Percentiles rank a stretch among this genome's conserved stretches.
Conservation (phyloP, 805 yeast genomes). For the Candida parachauliodes region DNA sequence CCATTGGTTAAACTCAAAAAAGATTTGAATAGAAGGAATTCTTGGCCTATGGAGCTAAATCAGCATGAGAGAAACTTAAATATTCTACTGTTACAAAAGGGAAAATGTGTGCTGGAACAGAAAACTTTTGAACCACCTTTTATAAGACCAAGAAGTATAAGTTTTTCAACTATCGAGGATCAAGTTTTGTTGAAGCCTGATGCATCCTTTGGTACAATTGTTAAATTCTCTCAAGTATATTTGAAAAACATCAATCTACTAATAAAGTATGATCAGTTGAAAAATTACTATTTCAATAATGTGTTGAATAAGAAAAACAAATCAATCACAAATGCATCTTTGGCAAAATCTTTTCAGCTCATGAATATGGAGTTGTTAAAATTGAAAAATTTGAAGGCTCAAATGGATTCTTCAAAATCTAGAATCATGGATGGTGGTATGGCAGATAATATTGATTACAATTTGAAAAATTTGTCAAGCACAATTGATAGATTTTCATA, state of each 20-base stretch:
- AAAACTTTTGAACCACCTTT: not conserved
- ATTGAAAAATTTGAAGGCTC: slow-evolving; percentile 23
- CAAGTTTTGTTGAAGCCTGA: slow-evolving; percentile 6
- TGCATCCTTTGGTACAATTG: slow-evolving; percentile 12
- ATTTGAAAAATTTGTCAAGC: slow-evolving; percentile 27
- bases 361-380: slow-evolving; percentile 30
- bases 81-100: slow-evolving; percentile 11
- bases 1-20: slow-evolving; percentile 10
- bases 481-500: slow-evolving; percentile 37
- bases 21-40: slow-evolving; percentile 26
- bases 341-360: slow-evolving; percentile 20
- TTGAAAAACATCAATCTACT: slow-evolving; percentile 15
- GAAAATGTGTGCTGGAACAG: slow-evolving; percentile 1
- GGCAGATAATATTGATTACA: slow-evolving; percentile 22
- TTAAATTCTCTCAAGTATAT: slow-evolving; percentile 17
- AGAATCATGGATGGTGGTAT: slow-evolving; percentile 28
- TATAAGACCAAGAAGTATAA: slow-evolving; percentile 15
- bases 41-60: slow-evolving; percentile 23
- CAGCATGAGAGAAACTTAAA: slow-evolving; percentile 15
- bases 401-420: slow-evolving; percentile 21
- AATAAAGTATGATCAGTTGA: slow-evolving; percentile 19
- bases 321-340: slow-evolving; percentile 10
- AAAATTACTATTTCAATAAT: slow-evolving; percentile 11
- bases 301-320: not conserved
- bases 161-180: slow-evolving; percentile 23